Evolutionary conservation across 768 basidiomycete genomes (phyloP), one percentile per base, ranked within the genome.

Genomic region (Trametes elegans): DNA sequence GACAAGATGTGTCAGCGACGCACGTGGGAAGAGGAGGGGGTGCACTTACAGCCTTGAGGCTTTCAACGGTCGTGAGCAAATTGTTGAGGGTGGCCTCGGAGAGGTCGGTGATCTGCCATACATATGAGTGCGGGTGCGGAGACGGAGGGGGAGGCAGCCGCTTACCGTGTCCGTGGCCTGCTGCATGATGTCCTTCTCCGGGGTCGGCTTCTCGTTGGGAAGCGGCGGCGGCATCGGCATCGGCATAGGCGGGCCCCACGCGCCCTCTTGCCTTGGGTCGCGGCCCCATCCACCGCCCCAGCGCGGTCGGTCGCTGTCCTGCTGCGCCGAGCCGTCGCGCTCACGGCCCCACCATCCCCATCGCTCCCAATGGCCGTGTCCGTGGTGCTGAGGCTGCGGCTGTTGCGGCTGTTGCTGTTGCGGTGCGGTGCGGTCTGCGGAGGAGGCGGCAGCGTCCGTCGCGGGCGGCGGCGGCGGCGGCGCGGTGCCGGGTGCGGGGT

Each of bases 21-120:
- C 47, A 1, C 24, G 49, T 16, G 31, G 6, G 35, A 55, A 9
- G 43, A 7, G 16, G 13, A 16, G 2, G 5, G 26, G 3, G 13
- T 36, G 16, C 16, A 75, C 83, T 57, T 57, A 87, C 86, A 14
- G 71, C 71, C 70, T 84, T 88, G 50, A 89, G 70, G 28, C 76
- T 70, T 62, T 87, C 80, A 42, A 85, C 76, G 0, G 77, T 80
- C 21, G 68, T 65, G 46, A 87, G 67, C 38, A 88, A 76, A 19
- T 78, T 76, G 40, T 87, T 85, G 16, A 90, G 77, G 0, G 86
- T 84, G 14, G 78, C 75, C 65, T 89, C 88, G 2, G 87, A 87
- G 54, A 88, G 64, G 46, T 87, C 84, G 7, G 72, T 70, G 71
- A 85, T 78, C 87, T 86, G 55, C 23, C 23, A 18, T 18, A 9